Percentiles rank a stretch among this genome's conserved stretches.
These are phyloP conservation scores for Dipteronia sinensis DNA, from an alignment of 345 rosid genomes.

Conservation along the genomic window DNA sequence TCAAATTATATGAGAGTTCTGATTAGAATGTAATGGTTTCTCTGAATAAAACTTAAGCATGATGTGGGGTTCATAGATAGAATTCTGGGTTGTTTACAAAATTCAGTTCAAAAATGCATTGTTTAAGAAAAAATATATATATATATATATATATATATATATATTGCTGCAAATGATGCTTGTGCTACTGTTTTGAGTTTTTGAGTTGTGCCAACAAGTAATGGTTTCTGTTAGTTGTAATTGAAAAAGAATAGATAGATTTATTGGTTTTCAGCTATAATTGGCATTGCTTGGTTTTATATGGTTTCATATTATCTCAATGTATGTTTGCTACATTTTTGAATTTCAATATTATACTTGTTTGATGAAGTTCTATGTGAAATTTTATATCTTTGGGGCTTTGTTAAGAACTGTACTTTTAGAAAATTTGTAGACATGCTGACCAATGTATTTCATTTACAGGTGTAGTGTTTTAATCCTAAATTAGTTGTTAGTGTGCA, in stretches of 20 bases:
- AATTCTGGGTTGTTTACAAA: not conserved
- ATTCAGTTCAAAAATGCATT: not conserved
- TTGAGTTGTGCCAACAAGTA: not conserved
- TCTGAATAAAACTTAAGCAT: not conserved
- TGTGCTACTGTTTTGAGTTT: not conserved
- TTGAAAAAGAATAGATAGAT: not conserved
- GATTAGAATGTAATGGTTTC: not conserved
- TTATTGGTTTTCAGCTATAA: too few species aligned
- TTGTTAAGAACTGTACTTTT: not conserved
- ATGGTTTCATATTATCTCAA: too few species aligned
- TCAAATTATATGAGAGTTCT: not conserved
- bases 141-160: too few species aligned
- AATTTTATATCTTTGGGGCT: not conserved
- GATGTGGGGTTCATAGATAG: not conserved
- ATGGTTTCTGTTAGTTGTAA: not conserved
- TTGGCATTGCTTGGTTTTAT: too few species aligned
- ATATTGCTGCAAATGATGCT: not conserved
- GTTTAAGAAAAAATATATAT: not conserved
- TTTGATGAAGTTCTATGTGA: not conserved
- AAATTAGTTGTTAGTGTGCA: slow-evolving; percentile 29
- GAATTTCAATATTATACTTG: not conserved
- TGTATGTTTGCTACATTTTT: not conserved
- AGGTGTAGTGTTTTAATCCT: not conserved
- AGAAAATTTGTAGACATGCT: not conserved
- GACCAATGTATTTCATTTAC: not conserved